Percentiles rank a stretch among this genome's conserved stretches.
Conservation (phyloP, 352 stramenopile species). For the Pythium monospermum region DNA sequence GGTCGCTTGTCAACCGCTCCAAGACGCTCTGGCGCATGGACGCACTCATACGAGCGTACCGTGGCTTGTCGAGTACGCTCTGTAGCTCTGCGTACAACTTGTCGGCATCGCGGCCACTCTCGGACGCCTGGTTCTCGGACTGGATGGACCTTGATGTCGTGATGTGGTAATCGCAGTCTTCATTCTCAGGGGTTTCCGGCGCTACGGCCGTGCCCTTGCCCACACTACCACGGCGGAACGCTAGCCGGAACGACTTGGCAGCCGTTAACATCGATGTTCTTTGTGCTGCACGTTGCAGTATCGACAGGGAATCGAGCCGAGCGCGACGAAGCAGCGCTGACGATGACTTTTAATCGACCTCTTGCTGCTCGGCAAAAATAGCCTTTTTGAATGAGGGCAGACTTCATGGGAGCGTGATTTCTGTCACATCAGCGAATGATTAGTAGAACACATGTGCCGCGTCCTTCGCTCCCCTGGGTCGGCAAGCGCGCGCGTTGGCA, state of each 20-base stretch:
- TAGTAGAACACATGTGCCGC: too few relatives aligned
- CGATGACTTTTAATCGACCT: too few relatives aligned
- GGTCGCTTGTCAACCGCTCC: slow-evolving; percentile 8
- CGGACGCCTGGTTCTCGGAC: slow-evolving; percentile 12
- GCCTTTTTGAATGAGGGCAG: too few relatives aligned
- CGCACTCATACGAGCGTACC: slow-evolving; percentile 1
- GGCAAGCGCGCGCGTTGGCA: too few relatives aligned
- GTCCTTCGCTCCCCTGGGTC: too few relatives aligned
- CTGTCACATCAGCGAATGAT: too few relatives aligned
- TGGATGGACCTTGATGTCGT: neutral
- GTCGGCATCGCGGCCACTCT: slow-evolving; percentile 6
- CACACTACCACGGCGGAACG: slow-evolving; percentile 12
- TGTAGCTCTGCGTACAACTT: slow-evolving; percentile 12
- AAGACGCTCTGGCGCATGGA: neutral
- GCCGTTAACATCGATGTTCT: slow-evolving; percentile 20
- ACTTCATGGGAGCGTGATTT: too few relatives aligned
- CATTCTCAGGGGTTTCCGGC: neutral
- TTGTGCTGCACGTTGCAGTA: too few relatives aligned
- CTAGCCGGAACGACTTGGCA: slow-evolving; percentile 16
- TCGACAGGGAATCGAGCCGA: too few relatives aligned
- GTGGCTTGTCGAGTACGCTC: slow-evolving; percentile 1
- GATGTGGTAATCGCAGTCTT: neutral
- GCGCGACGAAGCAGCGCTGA: too few relatives aligned
- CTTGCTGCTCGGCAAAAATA: too few relatives aligned
- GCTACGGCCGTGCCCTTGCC: slow-evolving; percentile 2